Percentiles rank a stretch among this genome's conserved stretches.
Conservation (phyloP, 2,329 filamentous ascomycete species). For the Karstenula rhodostoma region DNA sequence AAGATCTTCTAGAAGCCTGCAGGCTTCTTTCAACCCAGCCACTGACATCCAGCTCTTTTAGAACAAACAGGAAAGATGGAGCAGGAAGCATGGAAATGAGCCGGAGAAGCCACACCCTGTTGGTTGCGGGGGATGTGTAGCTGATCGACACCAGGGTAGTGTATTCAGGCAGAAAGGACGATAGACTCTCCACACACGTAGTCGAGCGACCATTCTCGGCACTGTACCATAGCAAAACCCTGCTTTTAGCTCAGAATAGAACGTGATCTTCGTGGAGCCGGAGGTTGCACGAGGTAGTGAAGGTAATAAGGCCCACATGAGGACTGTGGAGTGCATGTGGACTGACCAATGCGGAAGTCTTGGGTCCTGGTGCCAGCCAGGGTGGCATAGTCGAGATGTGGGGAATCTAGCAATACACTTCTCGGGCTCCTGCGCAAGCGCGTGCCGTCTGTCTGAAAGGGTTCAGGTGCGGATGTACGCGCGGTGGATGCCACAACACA, state of each 20-base stretch:
- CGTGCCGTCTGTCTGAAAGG: conserved; percentile 29
- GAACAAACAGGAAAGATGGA: conserved; percentile 14
- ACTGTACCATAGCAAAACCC: conserved; percentile 9
- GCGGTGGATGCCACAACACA: conserved; percentile 18
- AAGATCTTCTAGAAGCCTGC: conserved; percentile 17
- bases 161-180: conserved; percentile 33
- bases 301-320: conserved; percentile 16
- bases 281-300: conserved; percentile 7
- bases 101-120: conserved; percentile 23
- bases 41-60: conserved; percentile 9
- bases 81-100: conserved; percentile 19
- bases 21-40: conserved; percentile 1
- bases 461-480: conserved; percentile 26
- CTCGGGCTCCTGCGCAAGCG: conserved; percentile 25
- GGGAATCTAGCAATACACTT: conserved; percentile 39
- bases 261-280: conserved; percentile 9
- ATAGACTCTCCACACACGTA: conserved; percentile 5
- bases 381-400: conserved; percentile 30
- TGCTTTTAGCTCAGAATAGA: conserved; percentile 19
- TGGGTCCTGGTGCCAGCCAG: conserved; percentile 27
- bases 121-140: conserved; percentile 30
- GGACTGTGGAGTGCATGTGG: conserved; percentile 23
- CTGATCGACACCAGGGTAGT: conserved; percentile 28
- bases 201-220: conserved; percentile 7
- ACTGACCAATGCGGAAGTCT: conserved; percentile 32